phyloP scores from a whole-genome alignment of 352 stramenopile species.

The Phytopythium mirpurense region DNA sequence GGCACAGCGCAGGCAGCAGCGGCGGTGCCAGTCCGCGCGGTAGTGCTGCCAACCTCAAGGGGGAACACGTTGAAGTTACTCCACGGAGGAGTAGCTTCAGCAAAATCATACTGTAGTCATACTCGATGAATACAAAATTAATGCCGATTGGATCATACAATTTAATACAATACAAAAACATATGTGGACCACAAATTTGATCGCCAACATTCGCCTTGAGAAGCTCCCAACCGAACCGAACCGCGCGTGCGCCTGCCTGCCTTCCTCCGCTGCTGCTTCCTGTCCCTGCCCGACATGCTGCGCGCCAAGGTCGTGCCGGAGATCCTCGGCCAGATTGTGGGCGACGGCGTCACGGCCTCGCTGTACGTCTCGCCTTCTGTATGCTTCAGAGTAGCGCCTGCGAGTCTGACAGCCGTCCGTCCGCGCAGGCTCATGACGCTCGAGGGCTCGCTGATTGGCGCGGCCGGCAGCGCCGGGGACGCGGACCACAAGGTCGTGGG shows the following conservation, averaged over 20 bases:
- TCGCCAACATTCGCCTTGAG: too few species aligned
- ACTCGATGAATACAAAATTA: too few species aligned
- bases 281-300: too few species aligned
- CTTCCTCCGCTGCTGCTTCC: too few species aligned
- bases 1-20: not conserved
- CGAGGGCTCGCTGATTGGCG: conserved; percentile 78
- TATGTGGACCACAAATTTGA: too few species aligned
- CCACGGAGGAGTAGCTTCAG: too few species aligned
- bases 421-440: conserved; percentile 69
- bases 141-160: too few species aligned
- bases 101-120: too few species aligned
- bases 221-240: too few species aligned
- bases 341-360: conserved; percentile 61
- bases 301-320: conserved; percentile 75
- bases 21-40: conserved; percentile 4
- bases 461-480: conserved; percentile 44
- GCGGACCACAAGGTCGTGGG: conserved; percentile 84
- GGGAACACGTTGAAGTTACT: too few species aligned
- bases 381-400: not conserved
- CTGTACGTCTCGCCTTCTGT: conserved; percentile 42
- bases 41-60: not conserved
- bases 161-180: too few species aligned
- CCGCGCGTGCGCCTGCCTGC: too few species aligned
- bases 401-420: not conserved
- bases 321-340: conserved; percentile 73